These are phyloP conservation scores for Lasiosphaeriaceae sp. DNA, from an alignment of 495 filamentous ascomycete genomes.

Conservation along the genomic window DNA sequence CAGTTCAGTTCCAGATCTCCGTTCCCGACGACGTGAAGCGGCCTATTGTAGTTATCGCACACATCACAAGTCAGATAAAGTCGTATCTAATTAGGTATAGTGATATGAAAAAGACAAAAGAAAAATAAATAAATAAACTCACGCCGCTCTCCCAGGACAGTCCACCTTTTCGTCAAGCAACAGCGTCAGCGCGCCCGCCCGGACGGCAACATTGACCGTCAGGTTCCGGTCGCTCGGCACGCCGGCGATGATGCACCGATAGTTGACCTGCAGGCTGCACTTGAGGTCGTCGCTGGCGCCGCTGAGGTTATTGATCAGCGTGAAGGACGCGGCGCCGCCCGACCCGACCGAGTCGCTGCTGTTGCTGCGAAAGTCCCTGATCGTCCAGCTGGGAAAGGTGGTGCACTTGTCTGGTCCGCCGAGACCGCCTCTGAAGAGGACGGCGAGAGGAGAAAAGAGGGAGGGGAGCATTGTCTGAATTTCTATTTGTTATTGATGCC, in stretches of 20 bases:
- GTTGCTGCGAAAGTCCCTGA: constrained; percentile 16
- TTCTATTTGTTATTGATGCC: no score
- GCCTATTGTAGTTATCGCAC: background rate
- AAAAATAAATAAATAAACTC: background rate
- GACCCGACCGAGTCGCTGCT: constrained; percentile 14
- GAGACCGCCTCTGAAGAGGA: no score
- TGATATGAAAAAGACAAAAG: background rate
- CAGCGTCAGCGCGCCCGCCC: constrained; percentile 9
- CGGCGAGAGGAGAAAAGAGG: no score
- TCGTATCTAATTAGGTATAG: background rate
- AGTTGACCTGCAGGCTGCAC: constrained; percentile 22
- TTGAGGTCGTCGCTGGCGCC: constrained; percentile 12
- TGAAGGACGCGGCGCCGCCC: constrained; percentile 13
- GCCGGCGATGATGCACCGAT: constrained; percentile 20
- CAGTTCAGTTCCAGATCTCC: background rate
- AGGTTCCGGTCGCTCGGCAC: constrained; percentile 15
- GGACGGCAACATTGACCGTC: constrained; percentile 7
- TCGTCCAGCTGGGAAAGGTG: constrained; percentile 13
- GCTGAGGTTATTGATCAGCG: constrained; percentile 17
- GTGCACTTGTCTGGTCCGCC: constrained; percentile 3
- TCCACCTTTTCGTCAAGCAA: constrained; percentile 2
- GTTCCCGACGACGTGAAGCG: background rate
- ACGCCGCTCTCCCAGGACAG: background rate
- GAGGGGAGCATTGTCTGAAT: no score
- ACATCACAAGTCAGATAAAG: no score